Evolutionary conservation across 129 eudicot species (phyloP).

Genomic region (Flaveria ramosissima): DNA sequence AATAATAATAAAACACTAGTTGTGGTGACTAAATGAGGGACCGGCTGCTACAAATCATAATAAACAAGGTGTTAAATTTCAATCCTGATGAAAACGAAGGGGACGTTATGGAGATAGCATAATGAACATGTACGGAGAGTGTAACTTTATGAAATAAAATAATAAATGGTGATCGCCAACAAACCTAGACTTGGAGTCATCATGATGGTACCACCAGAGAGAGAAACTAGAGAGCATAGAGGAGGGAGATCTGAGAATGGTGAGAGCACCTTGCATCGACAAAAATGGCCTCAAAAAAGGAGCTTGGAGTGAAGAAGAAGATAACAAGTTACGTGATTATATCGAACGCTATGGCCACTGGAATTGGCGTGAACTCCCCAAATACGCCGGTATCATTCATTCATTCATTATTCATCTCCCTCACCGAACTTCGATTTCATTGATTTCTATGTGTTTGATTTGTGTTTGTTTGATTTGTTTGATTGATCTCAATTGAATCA

Average conservation of each 20-base stretch:
- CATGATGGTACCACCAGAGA: constrained; percentile 25
- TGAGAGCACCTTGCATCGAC: constrained; percentile 46
- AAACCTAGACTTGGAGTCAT: constrained; percentile 40
- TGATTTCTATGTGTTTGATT: not conserved
- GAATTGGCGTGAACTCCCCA: constrained; percentile 51
- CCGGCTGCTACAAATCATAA: not conserved
- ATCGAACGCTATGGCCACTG: constrained; percentile 43
- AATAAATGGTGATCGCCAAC: constrained; percentile 37
- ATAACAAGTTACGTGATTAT: constrained; percentile 37
- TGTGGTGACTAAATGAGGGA: not conserved
- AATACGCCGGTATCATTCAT: constrained; percentile 39
- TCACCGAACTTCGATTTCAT: not conserved
- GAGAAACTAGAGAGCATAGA: not conserved
- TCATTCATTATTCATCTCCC: no score
- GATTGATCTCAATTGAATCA: not conserved
- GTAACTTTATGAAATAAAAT: constrained; percentile 26
- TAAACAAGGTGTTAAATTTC: not conserved
- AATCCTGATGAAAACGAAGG: not conserved
- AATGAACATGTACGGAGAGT: constrained; percentile 21
- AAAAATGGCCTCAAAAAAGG: constrained; percentile 46
- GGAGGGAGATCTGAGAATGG: constrained; percentile 40
- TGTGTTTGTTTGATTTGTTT: not conserved
- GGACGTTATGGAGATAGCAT: not conserved
- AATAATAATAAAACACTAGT: no score
- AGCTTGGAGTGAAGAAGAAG: constrained; percentile 50